phyloP scores from a whole-genome alignment of 148 eudicot species.

The Rhododendron ovatum region DNA sequence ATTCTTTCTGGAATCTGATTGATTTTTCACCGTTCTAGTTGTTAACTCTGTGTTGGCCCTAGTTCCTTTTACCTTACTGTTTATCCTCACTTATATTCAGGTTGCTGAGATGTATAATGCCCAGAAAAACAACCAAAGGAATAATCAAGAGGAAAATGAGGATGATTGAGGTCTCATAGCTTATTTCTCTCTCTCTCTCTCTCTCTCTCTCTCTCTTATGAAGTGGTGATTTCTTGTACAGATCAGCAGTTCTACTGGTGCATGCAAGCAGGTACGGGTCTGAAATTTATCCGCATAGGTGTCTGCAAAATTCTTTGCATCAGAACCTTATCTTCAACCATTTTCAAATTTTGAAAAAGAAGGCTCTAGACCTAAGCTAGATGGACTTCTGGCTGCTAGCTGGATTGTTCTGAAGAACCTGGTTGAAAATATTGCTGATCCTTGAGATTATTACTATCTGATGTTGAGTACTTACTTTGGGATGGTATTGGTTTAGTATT shows the following conservation, averaged over 20 bases:
- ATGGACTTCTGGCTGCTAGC: not conserved
- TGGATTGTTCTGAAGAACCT: not conserved
- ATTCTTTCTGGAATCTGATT: not conserved
- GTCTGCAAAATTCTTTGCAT: not conserved
- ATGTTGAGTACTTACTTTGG: not conserved
- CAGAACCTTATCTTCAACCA: not conserved
- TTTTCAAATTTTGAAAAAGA: not conserved
- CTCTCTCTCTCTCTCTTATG: not conserved
- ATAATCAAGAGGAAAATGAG: constrained; percentile 51
- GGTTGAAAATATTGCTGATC: not conserved
- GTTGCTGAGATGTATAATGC: constrained; percentile 82
- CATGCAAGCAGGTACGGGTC: not conserved
- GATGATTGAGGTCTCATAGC: constrained; percentile 37
- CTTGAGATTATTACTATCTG: not conserved
- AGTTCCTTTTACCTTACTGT: not conserved
- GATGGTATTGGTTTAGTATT: not conserved
- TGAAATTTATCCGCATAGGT: not conserved
- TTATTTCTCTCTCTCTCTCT: not conserved
- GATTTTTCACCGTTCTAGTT: not conserved
- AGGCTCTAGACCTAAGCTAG: not conserved
- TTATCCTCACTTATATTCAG: constrained; percentile 28
- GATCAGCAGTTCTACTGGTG: not conserved
- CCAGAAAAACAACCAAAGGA: constrained; percentile 54
- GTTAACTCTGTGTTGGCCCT: not conserved
- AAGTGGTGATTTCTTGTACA: not conserved